phyloP scores from a whole-genome alignment of 345 rosid genomes.

The Pistacia atlantica region DNA sequence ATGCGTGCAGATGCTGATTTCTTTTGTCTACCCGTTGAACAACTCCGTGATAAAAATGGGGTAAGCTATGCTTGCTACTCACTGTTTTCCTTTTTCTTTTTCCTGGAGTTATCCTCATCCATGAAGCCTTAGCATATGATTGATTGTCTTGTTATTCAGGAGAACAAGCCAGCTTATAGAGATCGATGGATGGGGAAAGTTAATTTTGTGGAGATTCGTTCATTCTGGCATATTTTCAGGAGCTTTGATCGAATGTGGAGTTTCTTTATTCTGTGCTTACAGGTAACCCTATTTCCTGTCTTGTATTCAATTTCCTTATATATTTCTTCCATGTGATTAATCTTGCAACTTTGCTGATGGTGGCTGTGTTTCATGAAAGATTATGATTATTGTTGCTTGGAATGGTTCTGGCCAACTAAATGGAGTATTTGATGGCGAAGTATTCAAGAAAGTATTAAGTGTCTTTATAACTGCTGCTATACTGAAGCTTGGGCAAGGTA shows the following conservation, averaged over 20 bases:
- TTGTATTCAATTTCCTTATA: background rate
- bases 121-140: conserved; percentile 1
- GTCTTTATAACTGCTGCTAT: conserved; percentile 96
- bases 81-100: background rate
- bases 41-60: conserved; percentile 55
- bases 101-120: background rate
- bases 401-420: conserved; percentile 65
- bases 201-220: conserved; percentile 96
- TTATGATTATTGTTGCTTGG: conserved; percentile 97
- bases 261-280: conserved; percentile 85
- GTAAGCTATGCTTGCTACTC: conserved; percentile 36
- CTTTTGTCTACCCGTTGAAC: conserved; percentile 52
- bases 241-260: conserved; percentile 99
- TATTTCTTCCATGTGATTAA: conserved; percentile 5
- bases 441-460: conserved; percentile 85
- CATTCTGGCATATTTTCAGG: conserved; percentile 95
- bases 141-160: conserved; percentile 45
- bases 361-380: conserved; percentile 44
- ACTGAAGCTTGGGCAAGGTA: conserved; percentile 98
- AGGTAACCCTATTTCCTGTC: conserved; percentile 46
- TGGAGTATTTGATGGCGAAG: conserved; percentile 53
- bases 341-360: conserved; percentile 28
- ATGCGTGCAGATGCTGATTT: conserved; percentile 98
- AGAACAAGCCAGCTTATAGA: conserved; percentile 54
- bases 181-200: conserved; percentile 96